Conservation (phyloP, 2,329 filamentous ascomycete species). For the Venturia nashicola region DNA sequence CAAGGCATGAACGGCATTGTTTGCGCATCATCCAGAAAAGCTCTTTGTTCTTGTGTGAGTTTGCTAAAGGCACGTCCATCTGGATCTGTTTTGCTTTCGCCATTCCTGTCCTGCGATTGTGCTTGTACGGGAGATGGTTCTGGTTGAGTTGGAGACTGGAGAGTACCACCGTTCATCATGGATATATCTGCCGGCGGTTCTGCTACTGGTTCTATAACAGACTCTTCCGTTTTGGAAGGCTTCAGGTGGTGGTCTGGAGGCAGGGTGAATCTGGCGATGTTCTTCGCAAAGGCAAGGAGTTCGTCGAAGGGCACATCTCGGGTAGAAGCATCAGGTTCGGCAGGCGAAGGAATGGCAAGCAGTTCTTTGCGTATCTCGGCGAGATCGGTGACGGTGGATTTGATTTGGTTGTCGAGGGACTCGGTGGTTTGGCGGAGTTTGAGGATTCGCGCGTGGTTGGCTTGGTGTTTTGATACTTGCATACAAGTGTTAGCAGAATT, state of each 20-base stretch:
- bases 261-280: constrained; percentile 68
- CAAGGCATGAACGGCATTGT: constrained; percentile 58
- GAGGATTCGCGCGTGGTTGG: constrained; percentile 57
- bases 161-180: neutral
- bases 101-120: neutral
- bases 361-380: constrained; percentile 64
- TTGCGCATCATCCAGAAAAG: constrained; percentile 40
- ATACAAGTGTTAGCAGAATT: neutral
- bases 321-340: constrained; percentile 18
- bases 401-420: constrained; percentile 59
- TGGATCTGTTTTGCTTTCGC: constrained; percentile 13
- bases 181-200: neutral
- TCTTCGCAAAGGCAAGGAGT: constrained; percentile 64
- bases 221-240: neutral
- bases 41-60: constrained; percentile 23
- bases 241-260: constrained; percentile 31
- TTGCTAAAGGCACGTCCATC: constrained; percentile 15
- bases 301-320: constrained; percentile 53
- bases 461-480: constrained; percentile 60
- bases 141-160: neutral
- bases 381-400: constrained; percentile 55
- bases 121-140: neutral
- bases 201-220: neutral
- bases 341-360: constrained; percentile 41
- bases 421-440: constrained; percentile 54